Evolutionary conservation across 2,329 filamentous ascomycete genomes (phyloP), one percentile per base, ranked within the genome.

Genomic region (Nannizzia gypsea): DNA sequence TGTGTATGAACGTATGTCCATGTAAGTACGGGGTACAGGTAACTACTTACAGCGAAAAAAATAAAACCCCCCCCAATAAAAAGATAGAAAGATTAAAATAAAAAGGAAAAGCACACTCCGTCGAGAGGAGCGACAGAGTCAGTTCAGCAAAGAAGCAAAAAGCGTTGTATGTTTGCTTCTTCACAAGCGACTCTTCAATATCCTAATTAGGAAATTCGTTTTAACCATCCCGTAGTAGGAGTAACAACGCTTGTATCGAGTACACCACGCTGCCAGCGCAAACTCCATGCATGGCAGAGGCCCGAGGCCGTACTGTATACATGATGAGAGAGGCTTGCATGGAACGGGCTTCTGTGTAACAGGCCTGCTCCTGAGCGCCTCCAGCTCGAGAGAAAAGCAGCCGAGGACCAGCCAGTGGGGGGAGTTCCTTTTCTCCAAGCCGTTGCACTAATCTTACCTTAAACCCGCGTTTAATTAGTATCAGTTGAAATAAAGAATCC

Each of bases 361-460:
- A 6, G 24, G n/a, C 26, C n/a, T 20, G 8, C 28, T 31, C 13
- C 48, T 42, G n/a, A 42, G n/a, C 38, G n/a, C 15, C 38, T 17
- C 9, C 48, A 36, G 31, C 31, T 8, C 31, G 9, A 36, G 22
- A 54, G 48, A 34, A 31, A 34, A 54, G 48, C 24, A 26, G 17
- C 28, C 24, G 48, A 54, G 48, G 48, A 54, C 48, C 48, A 20
- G 24, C 48, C 48, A 34, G 48, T 54, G 48, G 48, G 48, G 48
- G 48, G 28, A 17, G 31, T 54, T 54, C 28, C 48, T 54, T 54
- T 54, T 54, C 48, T 34, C 48, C 48, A 31, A 26, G 48, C 48
- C 48, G 48, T 54, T 54, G 48, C 48, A 54, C 48, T 54, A 54
- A 54, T 54, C 15, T 54, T 54, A 54, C 48, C 48, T 54, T 54